Evolutionary conservation across 345 rosid species (phyloP).

Genomic region (Mercurialis annua): DNA sequence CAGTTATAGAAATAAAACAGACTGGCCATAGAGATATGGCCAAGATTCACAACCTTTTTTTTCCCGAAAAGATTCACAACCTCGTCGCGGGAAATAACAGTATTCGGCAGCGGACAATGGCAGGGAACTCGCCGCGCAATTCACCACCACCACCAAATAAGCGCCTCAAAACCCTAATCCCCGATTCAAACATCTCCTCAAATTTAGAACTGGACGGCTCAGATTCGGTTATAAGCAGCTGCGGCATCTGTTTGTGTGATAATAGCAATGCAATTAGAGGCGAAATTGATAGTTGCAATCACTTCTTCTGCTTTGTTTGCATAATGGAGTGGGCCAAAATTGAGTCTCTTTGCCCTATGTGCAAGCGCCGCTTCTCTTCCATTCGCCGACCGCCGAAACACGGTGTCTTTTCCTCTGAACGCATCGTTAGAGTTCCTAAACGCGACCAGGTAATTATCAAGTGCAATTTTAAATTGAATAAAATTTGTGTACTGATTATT

Average conservation of each 20-base stretch:
- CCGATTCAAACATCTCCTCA: no score
- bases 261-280: slow-evolving; percentile 44
- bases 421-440: slow-evolving; percentile 37
- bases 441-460: slow-evolving; percentile 51
- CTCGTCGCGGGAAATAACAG: not conserved
- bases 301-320: slow-evolving; percentile 64
- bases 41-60: no score
- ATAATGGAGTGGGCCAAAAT: slow-evolving; percentile 65
- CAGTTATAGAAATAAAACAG: no score
- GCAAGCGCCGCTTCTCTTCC: slow-evolving; percentile 51
- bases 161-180: slow-evolving; percentile 21
- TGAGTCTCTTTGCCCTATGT: slow-evolving; percentile 56
- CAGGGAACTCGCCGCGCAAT: not conserved
- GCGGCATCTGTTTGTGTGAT: slow-evolving; percentile 56
- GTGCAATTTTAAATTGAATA: not conserved
- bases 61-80: no score
- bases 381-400: slow-evolving; percentile 37
- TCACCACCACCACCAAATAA: slow-evolving; percentile 18
- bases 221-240: slow-evolving; percentile 20
- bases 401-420: slow-evolving; percentile 36
- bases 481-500: not conserved
- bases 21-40: no score
- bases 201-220: not conserved
- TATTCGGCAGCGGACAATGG: not conserved
- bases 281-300: slow-evolving; percentile 52